Evolutionary conservation across 1,284 basidiomycete genomes (phyloP), one percentile per base, ranked within the genome.

Genomic region (Mycosarcoma mackinlayi): DNA sequence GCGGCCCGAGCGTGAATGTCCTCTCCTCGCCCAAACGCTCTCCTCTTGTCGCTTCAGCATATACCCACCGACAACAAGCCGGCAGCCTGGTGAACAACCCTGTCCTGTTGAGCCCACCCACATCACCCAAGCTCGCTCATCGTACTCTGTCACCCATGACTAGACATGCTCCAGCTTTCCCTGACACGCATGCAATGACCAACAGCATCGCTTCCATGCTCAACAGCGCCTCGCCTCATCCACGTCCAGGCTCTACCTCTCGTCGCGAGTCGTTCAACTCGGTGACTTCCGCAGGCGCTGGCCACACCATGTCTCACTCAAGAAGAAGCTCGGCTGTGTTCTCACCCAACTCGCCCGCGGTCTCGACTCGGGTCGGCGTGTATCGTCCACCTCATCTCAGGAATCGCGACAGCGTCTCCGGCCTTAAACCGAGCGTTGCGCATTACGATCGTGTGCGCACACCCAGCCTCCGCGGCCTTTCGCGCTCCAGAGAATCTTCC

Each of bases 401-500:
- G 25, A 73, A 71, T 18, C 55, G 67, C 4, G 68, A 61, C 21
- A 69, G 64, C 48, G 45, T 65, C 4, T 69, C 69, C 4, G 69
- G 59, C 6, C 68, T 78, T 25, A 61, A 65, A 39, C 62, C 76
- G 3, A 63, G 58, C 47, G 65, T 78, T 3, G 74, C 76, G 1
- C 76, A 78, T 39, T 78, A 78, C 47, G 76, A 78, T 49, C 60
- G 76, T 27, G 68, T 78, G 13, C 40, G 76, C 14, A 76, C 76
- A 13, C 75, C 76, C 1, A 77, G 68, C 34, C 60, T 78, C 9
- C 67, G 76, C 18, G 76, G 76, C 21, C 56, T 62, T 11, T 68
- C 66, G 14, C 55, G 76, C 13, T 73, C 72, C 11, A 52, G 73
- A n/a, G 76, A 78, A 25, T 65, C 70, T 24, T 68, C 73, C 21